Percentiles rank a stretch among this genome's conserved stretches.
Evolutionary conservation across 2,329 filamentous ascomycete species (phyloP).

Genomic region (Hortaea werneckii): DNA sequence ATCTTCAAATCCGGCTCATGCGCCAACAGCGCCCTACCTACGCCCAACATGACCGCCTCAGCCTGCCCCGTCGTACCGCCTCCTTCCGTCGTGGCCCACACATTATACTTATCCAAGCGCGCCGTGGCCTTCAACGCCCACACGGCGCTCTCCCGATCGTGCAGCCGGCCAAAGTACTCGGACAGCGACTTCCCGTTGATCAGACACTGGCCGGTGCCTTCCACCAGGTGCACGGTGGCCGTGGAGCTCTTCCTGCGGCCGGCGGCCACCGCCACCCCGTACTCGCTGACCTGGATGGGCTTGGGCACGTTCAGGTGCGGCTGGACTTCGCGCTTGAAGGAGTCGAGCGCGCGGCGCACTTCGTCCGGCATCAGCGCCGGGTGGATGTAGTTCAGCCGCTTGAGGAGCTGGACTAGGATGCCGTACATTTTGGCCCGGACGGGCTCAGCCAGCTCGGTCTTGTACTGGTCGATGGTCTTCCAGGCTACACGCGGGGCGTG

Average conservation of each 20-base stretch:
- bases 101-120: conserved; percentile 90
- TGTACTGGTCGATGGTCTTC: conserved; percentile 70
- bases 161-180: conserved; percentile 73
- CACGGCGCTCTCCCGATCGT: conserved; percentile 87
- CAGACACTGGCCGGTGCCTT: conserved; percentile 81
- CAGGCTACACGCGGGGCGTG: conserved; percentile 68
- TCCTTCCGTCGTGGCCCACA: conserved; percentile 75
- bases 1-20: conserved; percentile 91
- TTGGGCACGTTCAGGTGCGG: conserved; percentile 55
- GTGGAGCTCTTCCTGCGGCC: conserved; percentile 81
- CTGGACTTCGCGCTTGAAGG: conserved; percentile 67
- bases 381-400: conserved; percentile 76
- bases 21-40: conserved; percentile 76
- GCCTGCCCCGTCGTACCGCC: conserved; percentile 93
- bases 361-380: conserved; percentile 63
- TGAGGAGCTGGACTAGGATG: conserved; percentile 63
- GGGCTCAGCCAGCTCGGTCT: conserved; percentile 57
- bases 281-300: conserved; percentile 59
- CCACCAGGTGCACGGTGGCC: conserved; percentile 78
- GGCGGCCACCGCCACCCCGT: conserved; percentile 67
- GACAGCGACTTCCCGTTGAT: conserved; percentile 82
- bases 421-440: conserved; percentile 71
- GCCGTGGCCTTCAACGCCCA: conserved; percentile 81
- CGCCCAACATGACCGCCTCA: conserved; percentile 81
- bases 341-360: conserved; percentile 53